Conservation (phyloP, 805 yeast genomes). For the Ogataea pini region DNA sequence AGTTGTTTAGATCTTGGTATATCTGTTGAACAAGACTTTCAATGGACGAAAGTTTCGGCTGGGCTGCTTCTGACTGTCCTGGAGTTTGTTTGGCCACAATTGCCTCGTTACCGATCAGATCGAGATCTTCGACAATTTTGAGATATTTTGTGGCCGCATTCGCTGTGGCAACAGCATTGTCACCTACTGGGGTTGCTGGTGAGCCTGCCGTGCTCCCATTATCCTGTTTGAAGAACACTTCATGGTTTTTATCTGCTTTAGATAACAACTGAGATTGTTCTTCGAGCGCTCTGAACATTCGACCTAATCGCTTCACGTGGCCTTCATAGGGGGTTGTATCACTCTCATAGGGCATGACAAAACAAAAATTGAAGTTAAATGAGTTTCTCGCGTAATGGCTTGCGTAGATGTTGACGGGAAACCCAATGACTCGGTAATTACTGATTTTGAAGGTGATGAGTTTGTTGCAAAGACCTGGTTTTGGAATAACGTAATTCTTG, state of each 20-base stretch:
- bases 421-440: slow-evolving; percentile 74
- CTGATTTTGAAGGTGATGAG: slow-evolving; percentile 73
- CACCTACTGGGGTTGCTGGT: slow-evolving; percentile 11
- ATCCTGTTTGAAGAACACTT: slow-evolving; percentile 41
- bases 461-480: slow-evolving; percentile 84
- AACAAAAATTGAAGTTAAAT: slow-evolving; percentile 89
- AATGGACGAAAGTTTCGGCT: slow-evolving; percentile 47
- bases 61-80: slow-evolving; percentile 20
- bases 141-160: slow-evolving; percentile 30
- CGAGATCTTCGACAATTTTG: slow-evolving; percentile 33
- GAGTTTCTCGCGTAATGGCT: slow-evolving; percentile 83
- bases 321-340: slow-evolving; percentile 87
- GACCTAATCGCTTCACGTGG: slow-evolving; percentile 79
- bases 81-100: slow-evolving; percentile 27
- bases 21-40: slow-evolving; percentile 83
- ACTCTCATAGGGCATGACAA: slow-evolving; percentile 81
- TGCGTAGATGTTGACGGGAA: slow-evolving; percentile 81
- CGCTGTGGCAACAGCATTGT: slow-evolving; percentile 9
- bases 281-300: slow-evolving; percentile 85
- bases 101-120: slow-evolving; percentile 28
- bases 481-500: slow-evolving; percentile 90
- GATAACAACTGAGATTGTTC: slow-evolving; percentile 84
- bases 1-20: slow-evolving; percentile 91
- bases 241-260: slow-evolving; percentile 45
- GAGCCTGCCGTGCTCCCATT: slow-evolving; percentile 11